Percentiles rank a stretch among this genome's conserved stretches.
Conservation (phyloP, 192 early-diverging fungal genomes). For the Coemansia sp. region DNA sequence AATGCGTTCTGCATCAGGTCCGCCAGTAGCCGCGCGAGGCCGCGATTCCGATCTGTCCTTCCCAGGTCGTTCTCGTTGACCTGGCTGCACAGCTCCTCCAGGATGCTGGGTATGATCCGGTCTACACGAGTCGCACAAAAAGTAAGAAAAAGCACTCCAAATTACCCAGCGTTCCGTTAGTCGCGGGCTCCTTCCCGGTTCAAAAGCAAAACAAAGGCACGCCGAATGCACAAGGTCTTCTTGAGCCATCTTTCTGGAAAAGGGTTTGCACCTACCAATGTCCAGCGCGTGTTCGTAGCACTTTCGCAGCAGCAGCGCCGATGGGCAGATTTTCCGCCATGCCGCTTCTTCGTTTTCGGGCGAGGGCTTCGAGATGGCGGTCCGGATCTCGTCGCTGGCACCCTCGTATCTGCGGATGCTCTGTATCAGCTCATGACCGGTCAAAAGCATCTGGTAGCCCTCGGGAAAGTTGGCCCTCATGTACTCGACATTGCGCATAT, state of each 20-base stretch:
- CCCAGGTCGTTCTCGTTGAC: constrained; percentile 31
- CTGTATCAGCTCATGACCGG: constrained; percentile 32
- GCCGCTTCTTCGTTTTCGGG: constrained; percentile 83
- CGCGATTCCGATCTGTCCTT: constrained; percentile 58
- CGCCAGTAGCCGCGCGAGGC: constrained; percentile 75
- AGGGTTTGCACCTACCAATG: constrained; percentile 58
- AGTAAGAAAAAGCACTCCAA: too few species aligned
- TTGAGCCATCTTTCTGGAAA: too few species aligned
- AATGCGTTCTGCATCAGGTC: constrained; percentile 84
- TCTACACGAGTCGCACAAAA: too few species aligned
- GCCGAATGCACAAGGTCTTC: too few species aligned
- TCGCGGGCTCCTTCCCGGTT: neutral
- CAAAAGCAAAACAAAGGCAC: too few species aligned
- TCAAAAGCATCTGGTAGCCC: constrained; percentile 23
- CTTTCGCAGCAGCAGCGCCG: constrained; percentile 70
- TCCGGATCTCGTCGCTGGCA: constrained; percentile 34
- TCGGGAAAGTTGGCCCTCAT: constrained; percentile 32
- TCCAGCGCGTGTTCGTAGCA: constrained; percentile 78
- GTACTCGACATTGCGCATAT: constrained; percentile 29
- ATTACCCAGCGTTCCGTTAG: too few species aligned
- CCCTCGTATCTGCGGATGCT: constrained; percentile 37
- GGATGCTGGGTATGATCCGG: constrained; percentile 59
- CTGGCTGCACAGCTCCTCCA: constrained; percentile 66
- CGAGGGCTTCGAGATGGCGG: constrained; percentile 83
- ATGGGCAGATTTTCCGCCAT: constrained; percentile 82